phyloP scores from a whole-genome alignment of 495 filamentous ascomycete species.

The Aspergillus incahuasiensis region DNA sequence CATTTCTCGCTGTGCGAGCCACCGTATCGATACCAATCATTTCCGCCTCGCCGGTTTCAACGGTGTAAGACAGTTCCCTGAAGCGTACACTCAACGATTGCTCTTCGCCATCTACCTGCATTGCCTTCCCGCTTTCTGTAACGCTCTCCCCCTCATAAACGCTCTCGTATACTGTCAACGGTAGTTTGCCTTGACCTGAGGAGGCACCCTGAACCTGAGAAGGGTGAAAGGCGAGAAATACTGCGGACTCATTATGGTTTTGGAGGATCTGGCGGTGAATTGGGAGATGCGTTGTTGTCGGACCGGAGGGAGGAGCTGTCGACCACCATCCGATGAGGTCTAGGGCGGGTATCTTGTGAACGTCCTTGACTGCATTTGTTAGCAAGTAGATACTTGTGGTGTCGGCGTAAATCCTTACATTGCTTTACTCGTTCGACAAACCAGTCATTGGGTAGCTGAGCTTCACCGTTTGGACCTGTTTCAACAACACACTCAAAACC shows the following conservation, averaged over 20 bases:
- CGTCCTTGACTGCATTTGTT: constrained; percentile 64
- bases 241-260: constrained; percentile 74
- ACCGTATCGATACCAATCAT: constrained; percentile 96
- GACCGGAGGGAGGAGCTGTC: constrained; percentile 69
- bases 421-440: constrained; percentile 77
- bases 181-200: constrained; percentile 68
- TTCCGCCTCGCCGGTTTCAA: constrained; percentile 93
- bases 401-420: constrained; percentile 46
- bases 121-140: constrained; percentile 57
- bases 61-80: constrained; percentile 74
- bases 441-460: constrained; percentile 61
- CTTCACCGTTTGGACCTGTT: constrained; percentile 39
- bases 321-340: constrained; percentile 97
- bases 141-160: constrained; percentile 62
- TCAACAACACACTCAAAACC: constrained; percentile 74
- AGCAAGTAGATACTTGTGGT: constrained; percentile 1
- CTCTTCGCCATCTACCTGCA: constrained; percentile 68
- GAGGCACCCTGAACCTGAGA: constrained; percentile 44
- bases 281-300: constrained; percentile 58
- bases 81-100: constrained; percentile 60
- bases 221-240: constrained; percentile 83
- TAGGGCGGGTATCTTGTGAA: constrained; percentile 75
- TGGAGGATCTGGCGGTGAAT: constrained; percentile 73
- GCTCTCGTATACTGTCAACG: constrained; percentile 85
- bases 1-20: constrained; percentile 74